phyloP scores from a whole-genome alignment of 1,284 basidiomycete genomes.

The Trametes hirsuta region DNA sequence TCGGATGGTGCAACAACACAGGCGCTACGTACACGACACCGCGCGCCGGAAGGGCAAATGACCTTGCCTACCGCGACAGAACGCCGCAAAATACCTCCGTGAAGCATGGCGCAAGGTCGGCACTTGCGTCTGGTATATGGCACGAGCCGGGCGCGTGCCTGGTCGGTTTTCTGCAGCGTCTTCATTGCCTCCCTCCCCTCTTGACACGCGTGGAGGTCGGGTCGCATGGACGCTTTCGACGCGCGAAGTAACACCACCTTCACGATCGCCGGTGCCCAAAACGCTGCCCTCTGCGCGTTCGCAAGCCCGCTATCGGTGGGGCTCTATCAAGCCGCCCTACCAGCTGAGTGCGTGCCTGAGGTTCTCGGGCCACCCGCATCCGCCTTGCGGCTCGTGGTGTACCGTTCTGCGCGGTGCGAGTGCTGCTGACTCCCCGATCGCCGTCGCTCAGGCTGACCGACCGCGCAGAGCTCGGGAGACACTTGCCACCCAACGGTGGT shows the following conservation, averaged over 20 bases:
- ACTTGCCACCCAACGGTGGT: not conserved
- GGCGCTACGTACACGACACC: not conserved
- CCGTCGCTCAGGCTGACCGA: not conserved
- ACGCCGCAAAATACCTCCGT: slow-evolving; percentile 3
- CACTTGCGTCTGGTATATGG: not conserved
- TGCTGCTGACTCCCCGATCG: not conserved
- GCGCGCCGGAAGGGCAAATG: slow-evolving; percentile 7
- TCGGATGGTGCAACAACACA: not conserved
- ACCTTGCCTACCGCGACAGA: slow-evolving; percentile 6
- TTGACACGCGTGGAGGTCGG: slow-evolving; percentile 14
- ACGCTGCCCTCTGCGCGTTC: not conserved
- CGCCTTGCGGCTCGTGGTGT: not conserved
- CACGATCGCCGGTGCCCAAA: slow-evolving; percentile 17
- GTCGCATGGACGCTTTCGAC: not conserved
- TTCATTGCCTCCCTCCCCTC: not conserved
- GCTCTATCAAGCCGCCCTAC: slow-evolving; percentile 7
- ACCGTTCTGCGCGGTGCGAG: not conserved
- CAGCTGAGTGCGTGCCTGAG: slow-evolving; percentile 20
- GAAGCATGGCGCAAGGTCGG: slow-evolving; percentile 2
- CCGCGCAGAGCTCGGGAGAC: not conserved
- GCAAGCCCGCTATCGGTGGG: slow-evolving; percentile 4
- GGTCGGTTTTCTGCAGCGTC: not conserved
- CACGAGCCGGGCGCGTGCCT: slow-evolving; percentile 5
- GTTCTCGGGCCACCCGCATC: not conserved
- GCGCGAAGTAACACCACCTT: slow-evolving; percentile 1